Base-by-base conservation (phyloP, 1,284 basidiomycete species). In the Abortiporus biennis region DNA sequence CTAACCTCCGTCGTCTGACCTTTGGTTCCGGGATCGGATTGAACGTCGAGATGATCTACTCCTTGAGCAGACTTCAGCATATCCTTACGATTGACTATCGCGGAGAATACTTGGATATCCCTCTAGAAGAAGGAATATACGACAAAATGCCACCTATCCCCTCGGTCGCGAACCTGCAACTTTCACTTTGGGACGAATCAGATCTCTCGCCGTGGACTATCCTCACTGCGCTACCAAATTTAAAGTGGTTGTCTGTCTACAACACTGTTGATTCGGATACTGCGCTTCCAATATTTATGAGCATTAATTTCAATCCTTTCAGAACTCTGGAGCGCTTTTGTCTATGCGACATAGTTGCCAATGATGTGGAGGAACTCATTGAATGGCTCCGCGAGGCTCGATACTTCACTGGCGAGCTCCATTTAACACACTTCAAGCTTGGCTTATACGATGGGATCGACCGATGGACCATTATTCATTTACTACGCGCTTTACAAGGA, bases 261-360 rank as follows among this genome's bases (percentile, higher is more conserved):
- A 5, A 12, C 15, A 9, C n/a, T n/a, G 27, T 9, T n/a, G 27
- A 29, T 29, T 29, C n/a, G n/a, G n/a, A 8, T 29, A n/a, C 9
- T 8, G n/a, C n/a, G 9, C 9, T 9, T 9, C 27, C 27, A 29
- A n/a, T 29, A 9, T 8, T 9, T n/a, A 29, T 22, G 5, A 12
- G 13, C 8, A 21, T 6, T 13, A 8, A 11, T 13, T 19, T 29
- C 5, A 42, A 42, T 24, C 40, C 40, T 8, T 42, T 42, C 40
- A 42, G 24, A 19, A 35, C 40, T 4, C n/a, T 42, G 4, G 33
- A 42, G 31, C 15, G 36, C 17, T 12, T 37, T 8, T 9, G 19
- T 12, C 20, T 19, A 15, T 5, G 12, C 17, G 23, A 23, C 15
- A 11, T 23, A 5, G n/a, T 5, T 20, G 9, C n/a, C 20, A 12